These are phyloP conservation scores for Plantago coronopus DNA, from an alignment of 305 asterid species.

Conservation along the genomic window DNA sequence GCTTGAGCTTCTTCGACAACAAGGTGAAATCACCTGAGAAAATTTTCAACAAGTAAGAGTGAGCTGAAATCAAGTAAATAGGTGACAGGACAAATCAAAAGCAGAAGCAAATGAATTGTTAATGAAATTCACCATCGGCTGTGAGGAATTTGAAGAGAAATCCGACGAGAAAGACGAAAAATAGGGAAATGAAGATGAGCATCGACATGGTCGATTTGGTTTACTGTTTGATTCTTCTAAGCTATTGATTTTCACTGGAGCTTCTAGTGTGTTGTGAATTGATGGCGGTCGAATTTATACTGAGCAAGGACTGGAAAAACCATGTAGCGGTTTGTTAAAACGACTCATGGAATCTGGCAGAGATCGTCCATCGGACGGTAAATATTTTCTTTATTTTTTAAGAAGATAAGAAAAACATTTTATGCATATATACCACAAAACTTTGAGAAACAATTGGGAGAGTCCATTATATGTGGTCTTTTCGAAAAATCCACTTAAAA, in stretches of 20 bases:
- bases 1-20: slow-evolving; percentile 64
- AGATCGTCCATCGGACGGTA: no score
- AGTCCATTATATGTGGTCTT: no score
- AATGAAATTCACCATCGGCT: slow-evolving; percentile 62
- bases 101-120: neutral
- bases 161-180: slow-evolving; percentile 26
- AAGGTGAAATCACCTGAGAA: slow-evolving; percentile 78
- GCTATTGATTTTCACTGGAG: neutral
- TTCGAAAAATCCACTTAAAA: no score
- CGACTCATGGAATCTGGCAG: no score
- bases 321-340: no score
- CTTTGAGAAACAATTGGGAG: no score
- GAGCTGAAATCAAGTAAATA: slow-evolving; percentile 4
- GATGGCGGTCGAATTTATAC: neutral
- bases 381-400: no score
- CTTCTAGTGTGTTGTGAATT: neutral
- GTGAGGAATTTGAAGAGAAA: slow-evolving; percentile 48
- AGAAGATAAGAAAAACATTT: no score
- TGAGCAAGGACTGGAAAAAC: neutral
- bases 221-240: neutral
- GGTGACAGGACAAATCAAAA: slow-evolving; percentile 1
- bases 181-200: slow-evolving; percentile 27
- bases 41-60: neutral
- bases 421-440: no score
- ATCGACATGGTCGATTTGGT: slow-evolving; percentile 28